Base-by-base conservation (phyloP, 2,329 filamentous ascomycete genomes). In the Colletotrichum chrysophilum region DNA sequence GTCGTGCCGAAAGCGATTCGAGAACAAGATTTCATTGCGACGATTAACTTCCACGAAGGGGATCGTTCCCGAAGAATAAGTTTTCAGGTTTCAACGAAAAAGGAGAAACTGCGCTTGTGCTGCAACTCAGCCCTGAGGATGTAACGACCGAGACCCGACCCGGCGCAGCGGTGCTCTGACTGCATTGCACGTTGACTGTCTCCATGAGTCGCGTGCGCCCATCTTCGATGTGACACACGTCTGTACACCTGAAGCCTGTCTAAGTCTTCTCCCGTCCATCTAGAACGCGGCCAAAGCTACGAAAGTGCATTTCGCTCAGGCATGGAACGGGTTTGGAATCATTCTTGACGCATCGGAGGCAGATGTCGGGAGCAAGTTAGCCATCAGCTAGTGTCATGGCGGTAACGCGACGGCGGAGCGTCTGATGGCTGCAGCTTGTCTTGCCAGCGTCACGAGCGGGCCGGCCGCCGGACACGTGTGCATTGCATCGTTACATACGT, bases 201-300 rank as follows among this genome's bases (percentile, higher is more conserved):
- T 28, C 34, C 67, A 62, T 34, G 56, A 62, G 24, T 70, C 67
- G 67, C 56, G 36, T 62, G 18, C 38, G 55, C 36, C 52, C 28
- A 60, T 18, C 18, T 43, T n/a, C 55, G 18, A 28, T 32, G 28
- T 28, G 60, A 58, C n/a, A 48, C 36, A n/a, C 28, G 65, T 34
- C 30, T 38, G 34, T 64, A 68, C 68, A 8, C 58, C 28, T 18
- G 38, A 56, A 36, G 26, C 38, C 62, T 26, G 56, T 61, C 36
- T 38, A 38, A 38, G 36, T 38, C 32, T 73, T 73, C 70, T 73
- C 60, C 43, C 73, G 73, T 30, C 26, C 70, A 28, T 75, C 73
- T 75, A 60, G 70, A 75, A 75, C 14, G 26, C 24, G 56, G 32
- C 28, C 64, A 68, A 56, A 64, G 64, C 73, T 5, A 30, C n/a